Conservation (phyloP, 2,329 filamentous ascomycete genomes). For the Apiospora marii region DNA sequence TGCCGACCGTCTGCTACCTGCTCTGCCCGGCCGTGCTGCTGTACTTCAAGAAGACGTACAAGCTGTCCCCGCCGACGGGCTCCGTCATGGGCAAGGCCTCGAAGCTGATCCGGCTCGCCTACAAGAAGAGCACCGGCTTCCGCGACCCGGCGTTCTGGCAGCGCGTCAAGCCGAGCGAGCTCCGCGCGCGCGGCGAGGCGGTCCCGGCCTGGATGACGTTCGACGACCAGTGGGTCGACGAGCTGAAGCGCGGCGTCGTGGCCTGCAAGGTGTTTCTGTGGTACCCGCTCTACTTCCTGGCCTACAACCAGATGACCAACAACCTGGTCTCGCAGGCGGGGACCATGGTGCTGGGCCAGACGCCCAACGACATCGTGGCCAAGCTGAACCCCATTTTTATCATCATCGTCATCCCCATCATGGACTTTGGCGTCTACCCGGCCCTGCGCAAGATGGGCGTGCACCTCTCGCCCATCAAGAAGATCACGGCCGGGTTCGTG, state of each 20-base stretch:
- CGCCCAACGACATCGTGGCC: slow-evolving; percentile 67
- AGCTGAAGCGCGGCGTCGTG: slow-evolving; percentile 62
- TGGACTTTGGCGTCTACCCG: slow-evolving; percentile 64
- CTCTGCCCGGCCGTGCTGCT: slow-evolving; percentile 65
- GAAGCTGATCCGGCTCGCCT: slow-evolving; percentile 63
- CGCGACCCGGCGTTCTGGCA: slow-evolving; percentile 53
- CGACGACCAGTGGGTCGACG: slow-evolving; percentile 72
- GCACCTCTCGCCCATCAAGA: slow-evolving; percentile 64
- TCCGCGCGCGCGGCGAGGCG: slow-evolving; percentile 55
- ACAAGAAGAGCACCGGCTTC: slow-evolving; percentile 25
- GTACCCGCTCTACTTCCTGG: slow-evolving; percentile 49
- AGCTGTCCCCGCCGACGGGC: slow-evolving; percentile 65
- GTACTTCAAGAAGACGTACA: slow-evolving; percentile 64
- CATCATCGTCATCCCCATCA: slow-evolving; percentile 63
- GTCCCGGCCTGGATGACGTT: slow-evolving; percentile 62
- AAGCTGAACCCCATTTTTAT: slow-evolving; percentile 68
- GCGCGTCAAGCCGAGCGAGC: slow-evolving; percentile 60
- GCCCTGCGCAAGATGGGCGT: slow-evolving; percentile 58
- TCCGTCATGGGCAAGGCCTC: slow-evolving; percentile 69
- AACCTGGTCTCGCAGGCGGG: slow-evolving; percentile 48
- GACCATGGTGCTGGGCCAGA: slow-evolving; percentile 54
- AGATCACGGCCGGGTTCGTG: slow-evolving; percentile 65
- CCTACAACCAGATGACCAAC: slow-evolving; percentile 49
- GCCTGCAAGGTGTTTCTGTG: slow-evolving; percentile 53
- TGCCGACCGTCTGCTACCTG: slow-evolving; percentile 57